A percentile compares a stretch with the other conserved stretches of the same genome.
phyloP scores from a whole-genome alignment of 257 asterid genomes.

The Cinchona pubescens region DNA sequence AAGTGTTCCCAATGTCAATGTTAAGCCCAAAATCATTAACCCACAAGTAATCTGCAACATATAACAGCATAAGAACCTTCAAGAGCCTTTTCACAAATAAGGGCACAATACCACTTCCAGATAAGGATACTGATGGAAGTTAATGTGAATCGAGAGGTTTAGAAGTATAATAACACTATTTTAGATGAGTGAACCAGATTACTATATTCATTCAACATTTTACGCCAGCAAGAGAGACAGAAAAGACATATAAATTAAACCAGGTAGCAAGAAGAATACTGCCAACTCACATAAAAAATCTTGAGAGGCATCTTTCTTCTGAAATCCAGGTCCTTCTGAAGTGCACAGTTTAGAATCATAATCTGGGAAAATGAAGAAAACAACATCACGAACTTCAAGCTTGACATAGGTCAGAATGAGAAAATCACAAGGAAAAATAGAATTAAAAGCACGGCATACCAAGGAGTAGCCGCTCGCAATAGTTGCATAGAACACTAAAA shows the following conservation, averaged over 20 bases:
- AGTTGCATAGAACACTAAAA: constrained; percentile 68
- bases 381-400: background rate
- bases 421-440: background rate
- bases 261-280: background rate
- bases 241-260: background rate
- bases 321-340: constrained; percentile 49
- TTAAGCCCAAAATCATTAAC: constrained; percentile 37
- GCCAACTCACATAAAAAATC: constrained; percentile 58
- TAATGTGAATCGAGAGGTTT: background rate
- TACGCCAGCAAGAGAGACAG: background rate
- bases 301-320: constrained; percentile 33
- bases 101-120: background rate
- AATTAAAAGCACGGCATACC: constrained; percentile 36
- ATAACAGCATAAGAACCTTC: constrained; percentile 16
- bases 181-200: background rate
- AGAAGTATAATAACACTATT: background rate
- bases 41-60: constrained; percentile 56
- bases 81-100: background rate
- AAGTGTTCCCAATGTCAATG: constrained; percentile 63
- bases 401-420: background rate
- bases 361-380: constrained; percentile 39
- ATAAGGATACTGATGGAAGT: background rate
- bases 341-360: constrained; percentile 37
- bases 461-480: constrained; percentile 57
- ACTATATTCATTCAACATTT: background rate